phyloP scores from a whole-genome alignment of 495 filamentous ascomycete species.

The Annulohypoxylon bovei region DNA sequence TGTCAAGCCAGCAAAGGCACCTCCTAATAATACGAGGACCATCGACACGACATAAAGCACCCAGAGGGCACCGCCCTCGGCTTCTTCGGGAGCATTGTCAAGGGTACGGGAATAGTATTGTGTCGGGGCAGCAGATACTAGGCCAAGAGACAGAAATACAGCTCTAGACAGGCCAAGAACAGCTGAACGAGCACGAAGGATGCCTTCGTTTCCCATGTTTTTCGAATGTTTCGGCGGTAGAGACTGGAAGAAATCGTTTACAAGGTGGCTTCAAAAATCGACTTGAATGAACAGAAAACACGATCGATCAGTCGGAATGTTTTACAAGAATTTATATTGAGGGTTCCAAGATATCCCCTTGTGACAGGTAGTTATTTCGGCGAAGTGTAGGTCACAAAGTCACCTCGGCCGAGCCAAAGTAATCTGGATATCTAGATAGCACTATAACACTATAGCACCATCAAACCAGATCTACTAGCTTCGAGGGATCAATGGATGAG shows the following conservation, averaged over 20 bases:
- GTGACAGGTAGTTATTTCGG: slow-evolving; percentile 12
- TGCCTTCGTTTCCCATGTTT: slow-evolving; percentile 47
- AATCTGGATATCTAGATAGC: background rate
- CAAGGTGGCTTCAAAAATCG: background rate
- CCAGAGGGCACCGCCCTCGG: slow-evolving; percentile 54
- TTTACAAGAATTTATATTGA: background rate
- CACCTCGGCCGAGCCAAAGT: background rate
- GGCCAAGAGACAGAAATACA: slow-evolving; percentile 51
- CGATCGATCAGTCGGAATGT: background rate
- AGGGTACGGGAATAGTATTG: slow-evolving; percentile 35
- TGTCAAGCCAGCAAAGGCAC: slow-evolving; percentile 95
- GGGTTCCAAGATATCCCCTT: background rate
- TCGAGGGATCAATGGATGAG: slow-evolving; percentile 3
- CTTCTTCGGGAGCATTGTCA: slow-evolving; percentile 51
- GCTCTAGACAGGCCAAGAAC: slow-evolving; percentile 53
- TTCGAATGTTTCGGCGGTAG: background rate
- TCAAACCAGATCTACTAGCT: slow-evolving; percentile 3
- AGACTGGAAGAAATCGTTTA: background rate
- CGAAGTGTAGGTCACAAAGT: background rate
- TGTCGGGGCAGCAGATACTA: slow-evolving; percentile 50
- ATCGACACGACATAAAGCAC: slow-evolving; percentile 57
- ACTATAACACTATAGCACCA: slow-evolving; percentile 6
- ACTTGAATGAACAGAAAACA: background rate
- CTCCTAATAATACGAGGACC: slow-evolving; percentile 82
- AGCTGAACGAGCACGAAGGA: slow-evolving; percentile 50